A percentile compares a stretch with the other conserved stretches of the same genome.
phyloP scores from a whole-genome alignment of 2,329 filamentous ascomycete species.

The Leptographium procerum region DNA sequence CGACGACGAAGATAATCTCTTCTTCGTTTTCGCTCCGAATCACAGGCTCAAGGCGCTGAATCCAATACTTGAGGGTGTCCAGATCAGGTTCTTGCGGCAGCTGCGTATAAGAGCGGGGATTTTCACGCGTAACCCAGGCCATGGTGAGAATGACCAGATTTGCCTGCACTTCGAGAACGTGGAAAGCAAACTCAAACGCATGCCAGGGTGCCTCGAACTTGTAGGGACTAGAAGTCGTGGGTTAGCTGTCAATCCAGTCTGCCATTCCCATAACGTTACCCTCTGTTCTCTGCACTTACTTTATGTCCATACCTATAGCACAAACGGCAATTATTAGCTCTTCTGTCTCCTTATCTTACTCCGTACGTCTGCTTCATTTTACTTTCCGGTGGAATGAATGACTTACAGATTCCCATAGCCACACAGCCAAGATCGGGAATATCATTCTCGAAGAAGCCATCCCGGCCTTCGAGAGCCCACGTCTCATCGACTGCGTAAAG shows the following conservation, averaged over 20 bases:
- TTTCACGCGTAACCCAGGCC: conserved; percentile 62
- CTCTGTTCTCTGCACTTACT: conserved; percentile 29
- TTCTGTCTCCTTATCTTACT: too few species aligned
- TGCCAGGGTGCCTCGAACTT: conserved; percentile 38
- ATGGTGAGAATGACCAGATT: conserved; percentile 61
- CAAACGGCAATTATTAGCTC: too few species aligned
- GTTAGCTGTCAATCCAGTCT: neutral
- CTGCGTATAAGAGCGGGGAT: conserved; percentile 31
- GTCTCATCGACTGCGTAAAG: conserved; percentile 50
- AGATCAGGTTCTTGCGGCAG: conserved; percentile 52
- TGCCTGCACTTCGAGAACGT: conserved; percentile 43
- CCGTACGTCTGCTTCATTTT: too few species aligned
- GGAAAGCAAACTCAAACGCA: conserved; percentile 40
- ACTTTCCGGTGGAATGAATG: too few species aligned
- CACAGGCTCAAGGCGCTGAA: conserved; percentile 56
- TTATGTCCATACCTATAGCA: conserved; percentile 44
- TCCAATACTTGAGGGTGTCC: conserved; percentile 66
- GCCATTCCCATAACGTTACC: too few species aligned
- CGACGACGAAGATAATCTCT: conserved; percentile 58
- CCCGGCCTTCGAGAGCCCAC: conserved; percentile 44
- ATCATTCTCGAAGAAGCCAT: conserved; percentile 36
- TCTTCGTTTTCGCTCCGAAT: conserved; percentile 38
- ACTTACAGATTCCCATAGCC: conserved; percentile 49
- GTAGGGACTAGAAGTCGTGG: conserved; percentile 27
- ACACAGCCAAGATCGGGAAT: conserved; percentile 38